Percentiles rank a stretch among this genome's conserved stretches.
Evolutionary conservation across 345 rosid genomes (phyloP).

Genomic region (Heritiera littoralis): DNA sequence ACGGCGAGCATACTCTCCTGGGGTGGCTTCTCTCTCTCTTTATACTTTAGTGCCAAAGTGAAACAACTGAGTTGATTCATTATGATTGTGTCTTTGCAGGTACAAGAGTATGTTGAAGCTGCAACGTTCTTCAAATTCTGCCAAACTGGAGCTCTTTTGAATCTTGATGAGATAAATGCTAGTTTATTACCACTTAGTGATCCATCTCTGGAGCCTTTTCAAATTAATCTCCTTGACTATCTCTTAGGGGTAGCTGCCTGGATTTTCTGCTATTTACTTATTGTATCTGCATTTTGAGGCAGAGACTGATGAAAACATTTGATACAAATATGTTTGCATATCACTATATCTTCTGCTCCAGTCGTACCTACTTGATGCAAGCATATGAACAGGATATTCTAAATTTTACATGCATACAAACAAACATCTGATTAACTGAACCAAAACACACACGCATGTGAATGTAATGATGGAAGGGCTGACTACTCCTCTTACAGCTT

Average conservation of each 20-base stretch:
- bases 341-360: background rate
- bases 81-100: slow-evolving; percentile 45
- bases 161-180: slow-evolving; percentile 77
- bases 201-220: slow-evolving; percentile 72
- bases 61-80: slow-evolving; percentile 4
- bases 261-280: slow-evolving; percentile 14
- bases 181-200: slow-evolving; percentile 60
- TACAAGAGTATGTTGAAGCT: slow-evolving; percentile 95
- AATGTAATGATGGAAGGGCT: background rate
- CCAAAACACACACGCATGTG: background rate
- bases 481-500: slow-evolving; percentile 44
- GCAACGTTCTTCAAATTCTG: slow-evolving; percentile 88
- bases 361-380: background rate
- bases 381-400: background rate
- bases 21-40: slow-evolving; percentile 49
- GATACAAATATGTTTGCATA: background rate
- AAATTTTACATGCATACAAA: no score
- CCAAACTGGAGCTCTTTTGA: slow-evolving; percentile 59
- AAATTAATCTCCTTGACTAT: slow-evolving; percentile 89
- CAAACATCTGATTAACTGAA: background rate
- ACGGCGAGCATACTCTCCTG: slow-evolving; percentile 88
- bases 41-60: background rate
- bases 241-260: slow-evolving; percentile 70
- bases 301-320: background rate
- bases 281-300: background rate